Evolutionary conservation across 225 moss, liverwort and hornwort species (phyloP), one percentile per base, ranked within the genome.

Genomic region (Physcomitrellopsis africana): DNA sequence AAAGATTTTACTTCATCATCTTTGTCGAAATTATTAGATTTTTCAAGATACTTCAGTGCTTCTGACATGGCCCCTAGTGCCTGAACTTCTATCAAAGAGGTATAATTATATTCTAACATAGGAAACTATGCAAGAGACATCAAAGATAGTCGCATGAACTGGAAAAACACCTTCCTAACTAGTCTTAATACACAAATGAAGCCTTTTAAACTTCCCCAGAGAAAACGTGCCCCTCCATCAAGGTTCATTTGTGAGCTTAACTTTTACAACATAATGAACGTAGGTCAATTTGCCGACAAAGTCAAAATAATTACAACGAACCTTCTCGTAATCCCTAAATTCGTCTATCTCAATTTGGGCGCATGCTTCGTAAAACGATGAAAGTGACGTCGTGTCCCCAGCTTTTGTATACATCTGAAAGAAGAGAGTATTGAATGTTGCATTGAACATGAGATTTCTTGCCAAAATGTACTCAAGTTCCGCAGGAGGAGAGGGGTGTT

Each of bases 361-460:
- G 52, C 95, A 99, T 0, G 92, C 89, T 82, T 99, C 99, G 63
- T 95, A 93, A 66, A 99, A 99, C 9, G 92, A 90, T 54, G 95
- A 88, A 59, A 99, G 78, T 55, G 89, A 87, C 44, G 86, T 90
- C 99, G 93, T 89, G 32, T 99, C 95, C 71, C 89, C 92, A 43
- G 99, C 95, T 80, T 95, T 94, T 53, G 82, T 91, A 75, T 93
- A 99, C 95, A 99, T 92, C 95, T 95, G 88, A 69, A 67, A 41
- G 66, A 41, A 51, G 0, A 68, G 29, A 56, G 2, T 1, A 11
- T 8, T 37, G 16, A 14, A 57, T 0, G 0, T 72, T 72, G 57
- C 63, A 46, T 16, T 52, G 11, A 78, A 78, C 17, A 46, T 26
- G 26, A 46, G 75, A 23, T 20, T 63, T 9, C 15, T 53, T 52